Percentiles rank a stretch among this genome's conserved stretches.
These are phyloP conservation scores for Penicillium egyptiacum DNA, from an alignment of 495 filamentous ascomycete species.

Conservation along the genomic window DNA sequence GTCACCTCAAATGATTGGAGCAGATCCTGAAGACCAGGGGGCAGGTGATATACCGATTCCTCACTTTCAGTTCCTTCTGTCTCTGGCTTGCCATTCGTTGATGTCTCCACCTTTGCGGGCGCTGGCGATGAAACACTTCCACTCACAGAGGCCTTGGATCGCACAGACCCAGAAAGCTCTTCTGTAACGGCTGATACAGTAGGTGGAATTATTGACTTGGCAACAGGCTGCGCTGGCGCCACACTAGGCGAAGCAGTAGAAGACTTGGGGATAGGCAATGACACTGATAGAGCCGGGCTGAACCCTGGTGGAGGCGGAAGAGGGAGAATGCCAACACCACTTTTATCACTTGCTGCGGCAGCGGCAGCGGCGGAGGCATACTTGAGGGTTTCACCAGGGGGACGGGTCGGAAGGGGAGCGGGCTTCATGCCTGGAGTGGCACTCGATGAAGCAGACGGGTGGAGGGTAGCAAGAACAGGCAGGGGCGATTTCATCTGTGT, in stretches of 20 bases:
- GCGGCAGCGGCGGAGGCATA: slow-evolving; percentile 96
- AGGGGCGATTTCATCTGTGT: slow-evolving; percentile 91
- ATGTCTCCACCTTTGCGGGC: slow-evolving; percentile 26
- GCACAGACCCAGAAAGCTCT: slow-evolving; percentile 32
- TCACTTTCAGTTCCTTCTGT: slow-evolving; percentile 40
- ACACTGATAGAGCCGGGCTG: slow-evolving; percentile 45
- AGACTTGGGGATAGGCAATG: slow-evolving; percentile 46
- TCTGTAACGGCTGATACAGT: slow-evolving; percentile 39
- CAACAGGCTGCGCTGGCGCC: slow-evolving; percentile 52
- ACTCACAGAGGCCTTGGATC: slow-evolving; percentile 48
- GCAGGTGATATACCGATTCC: slow-evolving; percentile 94
- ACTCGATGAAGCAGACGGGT: slow-evolving; percentile 51
- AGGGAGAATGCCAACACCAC: slow-evolving; percentile 83
- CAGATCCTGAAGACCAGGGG: slow-evolving; percentile 82
- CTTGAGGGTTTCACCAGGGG: slow-evolving; percentile 87
- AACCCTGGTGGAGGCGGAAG: slow-evolving; percentile 82
- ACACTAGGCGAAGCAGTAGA: slow-evolving; percentile 56
- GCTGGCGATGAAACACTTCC: slow-evolving; percentile 20
- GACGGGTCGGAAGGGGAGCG: slow-evolving; percentile 78
- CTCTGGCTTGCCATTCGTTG: slow-evolving; percentile 38
- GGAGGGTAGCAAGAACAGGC: slow-evolving; percentile 81
- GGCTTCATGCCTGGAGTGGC: slow-evolving; percentile 83
- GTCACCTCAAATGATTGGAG: slow-evolving; percentile 86
- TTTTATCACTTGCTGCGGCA: slow-evolving; percentile 89
- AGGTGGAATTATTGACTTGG: slow-evolving; percentile 37